Percentiles rank a stretch among this genome's conserved stretches.
Evolutionary conservation across 805 yeast species (phyloP).

Genomic region (Debaryomyces maramus): DNA sequence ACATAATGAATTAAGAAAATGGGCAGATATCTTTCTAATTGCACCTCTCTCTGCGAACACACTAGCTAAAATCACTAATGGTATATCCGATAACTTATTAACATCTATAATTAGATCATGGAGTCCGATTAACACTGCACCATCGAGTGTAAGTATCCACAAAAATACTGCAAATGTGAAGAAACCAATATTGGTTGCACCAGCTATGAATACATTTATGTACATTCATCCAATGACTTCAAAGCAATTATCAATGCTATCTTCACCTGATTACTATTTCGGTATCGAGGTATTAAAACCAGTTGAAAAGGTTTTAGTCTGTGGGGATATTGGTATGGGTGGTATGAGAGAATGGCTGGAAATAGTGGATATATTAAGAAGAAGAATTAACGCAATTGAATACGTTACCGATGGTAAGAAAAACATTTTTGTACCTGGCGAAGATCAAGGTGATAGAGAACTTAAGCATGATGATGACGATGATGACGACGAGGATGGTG

Average conservation of each 20-base stretch:
- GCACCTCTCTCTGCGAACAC: constrained; percentile 49
- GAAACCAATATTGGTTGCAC: constrained; percentile 47
- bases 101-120: constrained; percentile 44
- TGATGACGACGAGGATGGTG: constrained; percentile 38
- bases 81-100: constrained; percentile 44
- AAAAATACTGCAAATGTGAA: constrained; percentile 15
- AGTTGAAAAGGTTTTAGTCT: constrained; percentile 46
- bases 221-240: constrained; percentile 48
- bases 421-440: constrained; percentile 7
- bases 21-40: constrained; percentile 49
- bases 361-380: constrained; percentile 42
- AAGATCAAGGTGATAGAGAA: constrained; percentile 24
- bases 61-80: constrained; percentile 44
- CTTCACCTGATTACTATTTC: constrained; percentile 39
- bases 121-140: constrained; percentile 27
- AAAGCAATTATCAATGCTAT: constrained; percentile 34
- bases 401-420: constrained; percentile 21
- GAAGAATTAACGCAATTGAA: constrained; percentile 30
- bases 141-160: constrained; percentile 4
- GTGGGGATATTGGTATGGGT: constrained; percentile 53
- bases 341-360: constrained; percentile 52
- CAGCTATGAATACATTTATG: constrained; percentile 51
- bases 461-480: constrained; percentile 35
- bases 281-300: constrained; percentile 47
- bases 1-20: constrained; percentile 45